Percentiles rank a stretch among this genome's conserved stretches.
Conservation (phyloP, 768 basidiomycete genomes). For the Dictyophora rubrovolvata region DNA sequence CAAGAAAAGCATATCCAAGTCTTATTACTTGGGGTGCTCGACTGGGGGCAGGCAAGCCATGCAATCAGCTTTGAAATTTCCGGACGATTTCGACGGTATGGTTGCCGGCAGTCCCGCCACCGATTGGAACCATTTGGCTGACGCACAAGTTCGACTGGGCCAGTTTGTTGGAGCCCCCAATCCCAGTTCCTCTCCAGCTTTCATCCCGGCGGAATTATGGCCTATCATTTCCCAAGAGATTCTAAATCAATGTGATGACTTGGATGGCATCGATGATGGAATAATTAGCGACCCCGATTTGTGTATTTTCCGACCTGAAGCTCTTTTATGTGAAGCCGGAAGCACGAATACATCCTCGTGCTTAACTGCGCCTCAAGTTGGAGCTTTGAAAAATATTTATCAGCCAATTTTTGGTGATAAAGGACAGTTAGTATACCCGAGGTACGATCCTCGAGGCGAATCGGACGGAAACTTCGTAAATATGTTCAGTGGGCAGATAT, state of each 20-base stretch:
- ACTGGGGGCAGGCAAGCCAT: constrained; percentile 24
- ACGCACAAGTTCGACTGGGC: constrained; percentile 12
- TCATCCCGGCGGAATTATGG: constrained; percentile 20
- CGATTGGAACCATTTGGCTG: constrained; percentile 16
- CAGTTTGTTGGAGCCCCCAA: constrained; percentile 11
- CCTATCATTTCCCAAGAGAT: constrained; percentile 22
- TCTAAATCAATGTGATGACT: constrained; percentile 22
- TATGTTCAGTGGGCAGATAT: constrained; percentile 1
- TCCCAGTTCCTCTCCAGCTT: constrained; percentile 11
- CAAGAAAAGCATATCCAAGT: constrained; percentile 11
- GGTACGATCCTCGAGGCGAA: constrained; percentile 22
- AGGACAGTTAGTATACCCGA: constrained; percentile 17
- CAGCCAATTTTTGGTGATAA: constrained; percentile 18
- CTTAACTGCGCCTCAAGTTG: constrained; percentile 19
- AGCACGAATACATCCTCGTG: constrained; percentile 12
- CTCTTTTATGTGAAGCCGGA: not conserved
- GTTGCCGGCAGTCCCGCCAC: constrained; percentile 24
- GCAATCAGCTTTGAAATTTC: constrained; percentile 19
- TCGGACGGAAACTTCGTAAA: not conserved
- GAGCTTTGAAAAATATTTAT: constrained; percentile 19
- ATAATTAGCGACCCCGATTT: constrained; percentile 20
- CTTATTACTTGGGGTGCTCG: constrained; percentile 23
- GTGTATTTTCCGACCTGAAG: constrained; percentile 19
- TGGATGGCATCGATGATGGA: constrained; percentile 23
- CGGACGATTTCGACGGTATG: constrained; percentile 25